Conservation (phyloP, 176 grass and related monocot species). For the Coix lacrymajobi region DNA sequence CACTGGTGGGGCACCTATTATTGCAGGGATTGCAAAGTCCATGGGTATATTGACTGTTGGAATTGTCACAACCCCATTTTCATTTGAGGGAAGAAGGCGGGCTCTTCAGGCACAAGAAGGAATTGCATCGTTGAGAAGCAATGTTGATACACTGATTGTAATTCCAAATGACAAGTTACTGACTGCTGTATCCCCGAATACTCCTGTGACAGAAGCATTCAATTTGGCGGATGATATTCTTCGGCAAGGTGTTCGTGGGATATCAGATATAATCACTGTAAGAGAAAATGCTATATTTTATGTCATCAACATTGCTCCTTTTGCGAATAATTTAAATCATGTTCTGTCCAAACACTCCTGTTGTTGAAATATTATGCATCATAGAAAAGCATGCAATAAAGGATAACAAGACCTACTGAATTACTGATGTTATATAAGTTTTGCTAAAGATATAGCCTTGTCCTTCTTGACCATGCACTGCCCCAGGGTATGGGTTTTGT, state of each 20-base stretch:
- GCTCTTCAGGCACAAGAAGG: constrained; percentile 86
- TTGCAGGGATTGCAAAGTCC: constrained; percentile 74
- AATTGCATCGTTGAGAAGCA: constrained; percentile 70
- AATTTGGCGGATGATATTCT: constrained; percentile 91
- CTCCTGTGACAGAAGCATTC: constrained; percentile 77
- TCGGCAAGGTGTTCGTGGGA: constrained; percentile 73
- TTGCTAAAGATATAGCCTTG: neutral
- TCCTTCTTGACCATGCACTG: neutral
- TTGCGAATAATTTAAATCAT: neutral
- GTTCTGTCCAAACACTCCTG: neutral
- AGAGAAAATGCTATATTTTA: neutral
- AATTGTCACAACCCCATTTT: constrained; percentile 82
- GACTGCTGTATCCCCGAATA: constrained; percentile 75
- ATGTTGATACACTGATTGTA: constrained; percentile 83
- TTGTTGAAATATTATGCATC: neutral
- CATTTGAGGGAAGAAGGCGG: constrained; percentile 76
- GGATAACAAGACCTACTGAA: neutral
- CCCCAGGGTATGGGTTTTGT: neutral
- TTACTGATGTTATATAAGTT: neutral
- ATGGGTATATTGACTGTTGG: constrained; percentile 85
- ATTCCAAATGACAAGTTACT: constrained; percentile 91
- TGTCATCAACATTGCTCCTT: neutral
- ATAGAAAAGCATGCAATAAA: neutral
- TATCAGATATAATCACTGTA: constrained; percentile 89
- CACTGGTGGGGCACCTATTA: constrained; percentile 70